These are phyloP conservation scores for Mortierella sp. DNA, from an alignment of 371 early-diverging fungal genomes.

Conservation along the genomic window DNA sequence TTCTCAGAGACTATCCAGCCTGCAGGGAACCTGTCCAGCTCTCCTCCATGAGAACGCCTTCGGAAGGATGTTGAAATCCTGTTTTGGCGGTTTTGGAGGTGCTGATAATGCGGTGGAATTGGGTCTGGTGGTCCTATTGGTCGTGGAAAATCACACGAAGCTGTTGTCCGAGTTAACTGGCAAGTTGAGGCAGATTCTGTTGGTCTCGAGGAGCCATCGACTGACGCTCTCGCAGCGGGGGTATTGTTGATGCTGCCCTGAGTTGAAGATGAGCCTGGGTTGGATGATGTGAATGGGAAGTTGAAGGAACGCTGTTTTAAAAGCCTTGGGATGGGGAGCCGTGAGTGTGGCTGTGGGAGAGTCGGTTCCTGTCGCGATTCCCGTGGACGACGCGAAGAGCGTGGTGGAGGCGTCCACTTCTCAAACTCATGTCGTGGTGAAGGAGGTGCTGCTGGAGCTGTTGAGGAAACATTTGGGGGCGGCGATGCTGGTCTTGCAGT, in stretches of 20 bases:
- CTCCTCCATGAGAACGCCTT: slow-evolving; percentile 44
- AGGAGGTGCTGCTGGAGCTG: not conserved
- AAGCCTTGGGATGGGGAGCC: slow-evolving; percentile 29
- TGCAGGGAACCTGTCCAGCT: slow-evolving; percentile 38
- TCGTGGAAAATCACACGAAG: slow-evolving; percentile 30
- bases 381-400: slow-evolving; percentile 9
- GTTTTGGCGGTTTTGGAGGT: slow-evolving; percentile 37
- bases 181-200: not conserved
- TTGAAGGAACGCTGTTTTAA: slow-evolving; percentile 52
- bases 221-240: not conserved
- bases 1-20: slow-evolving; percentile 34
- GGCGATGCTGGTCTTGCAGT: not conserved
- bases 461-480: not conserved
- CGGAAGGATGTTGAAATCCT: slow-evolving; percentile 25
- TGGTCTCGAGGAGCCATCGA: slow-evolving; percentile 10
- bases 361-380: slow-evolving; percentile 4
- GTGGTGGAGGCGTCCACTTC: slow-evolving; percentile 46
- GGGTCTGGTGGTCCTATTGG: slow-evolving; percentile 55
- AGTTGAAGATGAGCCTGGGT: not conserved
- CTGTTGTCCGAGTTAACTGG: slow-evolving; percentile 3
- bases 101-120: slow-evolving; percentile 50
- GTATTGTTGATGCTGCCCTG: slow-evolving; percentile 1
- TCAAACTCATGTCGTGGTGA: slow-evolving; percentile 22
- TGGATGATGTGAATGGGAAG: slow-evolving; percentile 27
- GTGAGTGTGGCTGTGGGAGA: slow-evolving; percentile 23